These are phyloP conservation scores for Apophysomyces trapeziformis DNA, from an alignment of 371 early-diverging fungal species.

Conservation along the genomic window DNA sequence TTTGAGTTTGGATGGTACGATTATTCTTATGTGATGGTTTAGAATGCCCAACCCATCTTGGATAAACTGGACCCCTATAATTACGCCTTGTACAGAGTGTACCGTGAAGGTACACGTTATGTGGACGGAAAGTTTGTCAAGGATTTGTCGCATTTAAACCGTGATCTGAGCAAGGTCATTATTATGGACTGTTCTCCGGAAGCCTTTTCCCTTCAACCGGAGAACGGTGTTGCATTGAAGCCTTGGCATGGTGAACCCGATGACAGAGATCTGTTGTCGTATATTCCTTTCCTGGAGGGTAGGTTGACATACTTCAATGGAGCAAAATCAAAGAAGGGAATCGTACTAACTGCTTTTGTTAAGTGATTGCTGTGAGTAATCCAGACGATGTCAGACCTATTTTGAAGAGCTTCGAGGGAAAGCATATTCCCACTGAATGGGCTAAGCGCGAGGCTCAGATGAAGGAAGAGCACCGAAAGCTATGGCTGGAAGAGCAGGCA, in stretches of 20 bases:
- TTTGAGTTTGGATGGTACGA: neutral
- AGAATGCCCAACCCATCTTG: slow-evolving; percentile 81
- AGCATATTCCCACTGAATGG: slow-evolving; percentile 70
- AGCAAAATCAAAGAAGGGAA: neutral
- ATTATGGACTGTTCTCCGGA: slow-evolving; percentile 86
- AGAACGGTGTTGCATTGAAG: slow-evolving; percentile 82
- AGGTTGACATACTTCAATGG: slow-evolving; percentile 1
- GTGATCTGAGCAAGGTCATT: slow-evolving; percentile 88
- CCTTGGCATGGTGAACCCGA: slow-evolving; percentile 83
- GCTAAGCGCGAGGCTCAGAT: slow-evolving; percentile 71
- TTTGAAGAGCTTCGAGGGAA: slow-evolving; percentile 65
- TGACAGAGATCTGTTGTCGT: slow-evolving; percentile 77
- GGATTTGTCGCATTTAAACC: slow-evolving; percentile 89
- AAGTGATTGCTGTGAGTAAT: slow-evolving; percentile 69
- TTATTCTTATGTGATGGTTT: slow-evolving; percentile 1
- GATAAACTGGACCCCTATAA: slow-evolving; percentile 87
- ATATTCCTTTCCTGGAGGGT: slow-evolving; percentile 89
- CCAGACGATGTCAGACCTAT: slow-evolving; percentile 74
- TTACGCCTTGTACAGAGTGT: slow-evolving; percentile 81
- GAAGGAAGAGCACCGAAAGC: slow-evolving; percentile 57
- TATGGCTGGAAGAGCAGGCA: slow-evolving; percentile 75
- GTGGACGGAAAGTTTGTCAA: slow-evolving; percentile 83
- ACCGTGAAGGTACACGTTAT: slow-evolving; percentile 84
- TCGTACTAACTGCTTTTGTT: neutral
- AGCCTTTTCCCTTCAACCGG: slow-evolving; percentile 81